phyloP scores from a whole-genome alignment of 2,329 filamentous ascomycete genomes.

The Monosporascus sp. region DNA sequence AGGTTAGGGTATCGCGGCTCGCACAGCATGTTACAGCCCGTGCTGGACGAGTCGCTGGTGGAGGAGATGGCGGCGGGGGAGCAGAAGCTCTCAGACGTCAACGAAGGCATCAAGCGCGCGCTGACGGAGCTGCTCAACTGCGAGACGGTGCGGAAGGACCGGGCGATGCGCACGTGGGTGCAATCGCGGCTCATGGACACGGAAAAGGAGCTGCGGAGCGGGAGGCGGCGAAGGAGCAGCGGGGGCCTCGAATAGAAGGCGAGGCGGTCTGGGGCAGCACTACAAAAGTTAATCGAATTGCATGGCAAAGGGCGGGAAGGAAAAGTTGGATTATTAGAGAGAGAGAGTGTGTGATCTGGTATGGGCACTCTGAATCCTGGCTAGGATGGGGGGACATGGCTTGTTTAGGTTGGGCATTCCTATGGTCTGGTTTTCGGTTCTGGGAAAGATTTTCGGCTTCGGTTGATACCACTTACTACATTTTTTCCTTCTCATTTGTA shows the following conservation, averaged over 20 bases:
- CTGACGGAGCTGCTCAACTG: conserved; percentile 59
- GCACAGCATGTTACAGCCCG: conserved; percentile 27
- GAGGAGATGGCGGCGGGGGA: conserved; percentile 47
- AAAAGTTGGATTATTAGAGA: not conserved
- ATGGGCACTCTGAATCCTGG: not conserved
- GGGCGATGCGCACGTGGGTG: conserved; percentile 51
- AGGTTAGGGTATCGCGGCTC: conserved; percentile 15
- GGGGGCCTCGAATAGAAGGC: conserved; percentile 17
- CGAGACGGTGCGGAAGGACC: conserved; percentile 46
- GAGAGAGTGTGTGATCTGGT: not conserved
- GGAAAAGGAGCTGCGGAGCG: conserved; percentile 51
- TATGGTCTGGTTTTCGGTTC: too few relatives aligned
- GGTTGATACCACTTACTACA: not conserved
- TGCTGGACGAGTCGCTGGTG: conserved; percentile 42
- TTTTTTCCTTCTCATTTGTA: not conserved
- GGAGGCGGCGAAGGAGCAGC: conserved; percentile 43
- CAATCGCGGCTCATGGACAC: conserved; percentile 56
- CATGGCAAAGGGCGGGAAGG: not conserved
- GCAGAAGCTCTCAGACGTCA: conserved; percentile 49
- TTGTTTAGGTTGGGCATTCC: not conserved
- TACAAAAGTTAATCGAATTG: not conserved
- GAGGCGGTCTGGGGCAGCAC: not conserved
- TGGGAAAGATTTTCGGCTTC: not conserved
- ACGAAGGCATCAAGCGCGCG: conserved; percentile 56
- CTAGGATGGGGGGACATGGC: not conserved